Evolutionary conservation across 2,329 filamentous ascomycete genomes (phyloP).

Genomic region (Mycocentrospora acerina): DNA sequence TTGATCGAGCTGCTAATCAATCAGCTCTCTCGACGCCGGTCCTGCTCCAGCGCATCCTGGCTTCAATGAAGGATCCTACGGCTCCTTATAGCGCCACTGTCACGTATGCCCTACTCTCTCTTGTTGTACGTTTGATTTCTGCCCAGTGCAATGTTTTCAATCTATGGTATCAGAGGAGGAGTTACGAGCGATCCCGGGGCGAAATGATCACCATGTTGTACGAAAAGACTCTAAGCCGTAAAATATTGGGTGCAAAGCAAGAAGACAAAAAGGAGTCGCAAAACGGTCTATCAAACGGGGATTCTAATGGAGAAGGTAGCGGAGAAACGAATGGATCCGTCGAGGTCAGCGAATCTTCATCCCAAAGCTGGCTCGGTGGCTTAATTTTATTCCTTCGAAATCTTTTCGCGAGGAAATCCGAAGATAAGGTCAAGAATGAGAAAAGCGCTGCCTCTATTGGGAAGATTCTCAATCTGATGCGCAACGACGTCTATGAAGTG

Average conservation of each 20-base stretch:
- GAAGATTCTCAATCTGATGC: constrained; percentile 86
- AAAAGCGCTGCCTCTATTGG: constrained; percentile 74
- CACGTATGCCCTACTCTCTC: constrained; percentile 64
- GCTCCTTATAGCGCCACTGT: constrained; percentile 59
- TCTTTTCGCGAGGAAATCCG: constrained; percentile 18
- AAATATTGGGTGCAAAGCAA: constrained; percentile 47
- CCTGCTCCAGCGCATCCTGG: constrained; percentile 70
- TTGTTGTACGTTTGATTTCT: constrained; percentile 61
- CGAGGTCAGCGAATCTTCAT: constrained; percentile 1
- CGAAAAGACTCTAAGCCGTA: constrained; percentile 72
- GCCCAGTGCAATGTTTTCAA: constrained; percentile 68
- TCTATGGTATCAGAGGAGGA: constrained; percentile 80
- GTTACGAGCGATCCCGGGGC: constrained; percentile 80
- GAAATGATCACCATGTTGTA: constrained; percentile 86
- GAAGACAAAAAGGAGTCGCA: constrained; percentile 28
- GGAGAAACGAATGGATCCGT: constrained; percentile 13
- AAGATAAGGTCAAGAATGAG: constrained; percentile 29
- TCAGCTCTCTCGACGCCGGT: constrained; percentile 58
- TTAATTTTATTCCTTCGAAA: constrained; percentile 13
- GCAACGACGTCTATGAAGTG: constrained; percentile 78
- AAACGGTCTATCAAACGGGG: constrained; percentile 18
- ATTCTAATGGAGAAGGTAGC: constrained; percentile 13
- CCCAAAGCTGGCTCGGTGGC: constrained; percentile 8
- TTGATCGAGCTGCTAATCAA: constrained; percentile 2
- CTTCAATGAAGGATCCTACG: constrained; percentile 60